phyloP scores from a whole-genome alignment of 2,329 filamentous ascomycete genomes.

The Bimuria novae-zelandiae region DNA sequence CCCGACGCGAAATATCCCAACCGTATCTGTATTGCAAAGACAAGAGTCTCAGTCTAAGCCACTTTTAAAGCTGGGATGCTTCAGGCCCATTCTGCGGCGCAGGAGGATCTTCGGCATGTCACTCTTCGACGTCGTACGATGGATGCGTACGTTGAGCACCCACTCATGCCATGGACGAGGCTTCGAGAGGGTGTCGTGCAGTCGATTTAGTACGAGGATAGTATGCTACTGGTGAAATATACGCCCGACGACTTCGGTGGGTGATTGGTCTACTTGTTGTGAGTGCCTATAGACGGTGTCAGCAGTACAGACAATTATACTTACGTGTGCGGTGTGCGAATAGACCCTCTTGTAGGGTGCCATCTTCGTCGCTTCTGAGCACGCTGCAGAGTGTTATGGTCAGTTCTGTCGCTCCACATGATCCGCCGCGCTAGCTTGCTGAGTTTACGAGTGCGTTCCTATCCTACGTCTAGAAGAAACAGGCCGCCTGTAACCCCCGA shows the following conservation, averaged over 20 bases:
- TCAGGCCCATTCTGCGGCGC: slow-evolving; percentile 24
- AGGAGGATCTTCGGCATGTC: slow-evolving; percentile 26
- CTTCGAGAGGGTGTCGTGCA: slow-evolving; percentile 20
- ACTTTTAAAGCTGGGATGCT: slow-evolving; percentile 35
- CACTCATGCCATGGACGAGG: slow-evolving; percentile 27
- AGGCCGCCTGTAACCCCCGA: too few species aligned
- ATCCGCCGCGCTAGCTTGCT: too few species aligned
- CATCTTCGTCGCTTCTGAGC: too few species aligned
- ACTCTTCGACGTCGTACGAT: slow-evolving; percentile 29
- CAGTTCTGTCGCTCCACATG: too few species aligned
- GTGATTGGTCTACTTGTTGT: neutral
- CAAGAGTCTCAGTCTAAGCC: slow-evolving; percentile 39
- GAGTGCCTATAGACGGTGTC: too few species aligned
- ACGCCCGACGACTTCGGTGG: too few species aligned
- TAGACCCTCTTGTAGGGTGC: too few species aligned
- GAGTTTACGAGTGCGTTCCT: too few species aligned
- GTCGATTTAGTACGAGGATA: neutral
- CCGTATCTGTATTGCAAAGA: slow-evolving; percentile 45
- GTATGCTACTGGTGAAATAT: neutral
- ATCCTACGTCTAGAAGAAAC: too few species aligned
- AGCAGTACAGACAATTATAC: too few species aligned
- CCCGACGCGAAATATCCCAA: slow-evolving; percentile 25
- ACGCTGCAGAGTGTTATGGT: too few species aligned
- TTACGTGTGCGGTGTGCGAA: too few species aligned
- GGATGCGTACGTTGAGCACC: slow-evolving; percentile 17